A percentile compares a stretch with the other conserved stretches of the same genome.
These are phyloP conservation scores for Sclerotinia borealis DNA, from an alignment of 2,329 filamentous ascomycete genomes.

Conservation along the genomic window DNA sequence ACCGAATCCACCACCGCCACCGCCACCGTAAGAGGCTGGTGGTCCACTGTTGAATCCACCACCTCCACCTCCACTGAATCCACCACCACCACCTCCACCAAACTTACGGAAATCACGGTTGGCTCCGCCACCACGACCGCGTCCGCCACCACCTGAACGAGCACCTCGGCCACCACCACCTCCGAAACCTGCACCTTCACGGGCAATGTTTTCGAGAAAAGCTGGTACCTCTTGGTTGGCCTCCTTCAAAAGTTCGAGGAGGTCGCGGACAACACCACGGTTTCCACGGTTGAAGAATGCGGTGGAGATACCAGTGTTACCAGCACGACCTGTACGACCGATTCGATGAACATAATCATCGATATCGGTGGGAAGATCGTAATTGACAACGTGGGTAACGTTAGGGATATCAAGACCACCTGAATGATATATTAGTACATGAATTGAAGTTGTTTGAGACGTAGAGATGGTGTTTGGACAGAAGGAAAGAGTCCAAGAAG, in stretches of 20 bases:
- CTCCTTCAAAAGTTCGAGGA: constrained; percentile 97
- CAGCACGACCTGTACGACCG: constrained; percentile 98
- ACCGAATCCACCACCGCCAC: constrained; percentile 48
- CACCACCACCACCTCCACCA: constrained; percentile 44
- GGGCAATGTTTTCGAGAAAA: constrained; percentile 96
- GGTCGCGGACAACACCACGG: constrained; percentile 91
- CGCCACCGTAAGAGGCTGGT: constrained; percentile 37
- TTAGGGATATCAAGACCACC: constrained; percentile 72
- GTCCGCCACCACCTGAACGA: constrained; percentile 58
- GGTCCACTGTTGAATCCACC: constrained; percentile 40
- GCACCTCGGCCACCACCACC: constrained; percentile 66
- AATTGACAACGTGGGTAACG: constrained; percentile 97
- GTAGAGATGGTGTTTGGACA: constrained; percentile 1
- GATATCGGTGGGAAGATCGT: constrained; percentile 97
- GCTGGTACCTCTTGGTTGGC: constrained; percentile 93
- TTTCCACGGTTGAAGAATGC: constrained; percentile 99
- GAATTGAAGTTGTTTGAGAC: not conserved
- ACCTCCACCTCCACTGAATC: constrained; percentile 49
- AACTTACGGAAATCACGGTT: constrained; percentile 90
- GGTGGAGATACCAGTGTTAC: constrained; percentile 96
- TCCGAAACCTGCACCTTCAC: constrained; percentile 79
- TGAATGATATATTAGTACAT: constrained; percentile 1
- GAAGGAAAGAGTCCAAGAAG: constrained; percentile 5
- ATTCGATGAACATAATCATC: constrained; percentile 99
- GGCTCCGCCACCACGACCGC: constrained; percentile 62